A percentile compares a stretch with the other conserved stretches of the same genome.
Evolutionary conservation across 805 yeast species (phyloP).

Genomic region (Metschnikowia cerradonensis): DNA sequence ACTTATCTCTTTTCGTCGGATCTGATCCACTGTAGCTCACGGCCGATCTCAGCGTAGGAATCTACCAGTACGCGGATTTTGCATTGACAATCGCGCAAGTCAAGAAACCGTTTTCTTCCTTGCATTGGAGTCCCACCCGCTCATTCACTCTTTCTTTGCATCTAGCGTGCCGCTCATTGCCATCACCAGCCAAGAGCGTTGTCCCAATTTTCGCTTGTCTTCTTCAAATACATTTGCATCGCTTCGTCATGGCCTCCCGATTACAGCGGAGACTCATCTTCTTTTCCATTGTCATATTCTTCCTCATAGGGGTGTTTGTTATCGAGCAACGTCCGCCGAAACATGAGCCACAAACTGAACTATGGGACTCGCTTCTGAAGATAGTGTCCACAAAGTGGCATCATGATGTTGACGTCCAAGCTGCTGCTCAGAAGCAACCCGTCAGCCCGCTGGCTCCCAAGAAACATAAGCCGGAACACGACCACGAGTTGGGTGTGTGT

Average conservation of each 20-base stretch:
- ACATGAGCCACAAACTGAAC: constrained; percentile 5
- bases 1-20: not conserved
- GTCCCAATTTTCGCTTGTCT: not conserved
- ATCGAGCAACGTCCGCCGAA: constrained; percentile 16
- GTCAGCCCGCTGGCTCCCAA: not conserved
- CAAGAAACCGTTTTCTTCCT: not conserved
- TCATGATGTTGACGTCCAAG: not conserved
- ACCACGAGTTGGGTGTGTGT: constrained; percentile 31
- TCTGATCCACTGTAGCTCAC: not conserved
- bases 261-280: constrained; percentile 9
- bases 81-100: not conserved
- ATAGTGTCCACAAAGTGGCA: constrained; percentile 7
- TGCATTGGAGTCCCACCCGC: not conserved
- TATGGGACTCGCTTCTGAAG: constrained; percentile 12
- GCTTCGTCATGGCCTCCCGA: constrained; percentile 11
- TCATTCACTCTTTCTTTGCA: not conserved
- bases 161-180: not conserved
- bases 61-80: not conserved
- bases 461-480: constrained; percentile 5
- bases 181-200: not conserved
- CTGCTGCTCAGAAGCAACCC: not conserved
- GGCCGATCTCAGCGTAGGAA: not conserved
- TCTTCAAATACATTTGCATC: not conserved
- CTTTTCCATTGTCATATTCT: constrained; percentile 11
- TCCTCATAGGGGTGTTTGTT: constrained; percentile 15